Evolutionary conservation across 371 early-diverging fungal species (phyloP).

Genomic region (Mortierella polycephala): DNA sequence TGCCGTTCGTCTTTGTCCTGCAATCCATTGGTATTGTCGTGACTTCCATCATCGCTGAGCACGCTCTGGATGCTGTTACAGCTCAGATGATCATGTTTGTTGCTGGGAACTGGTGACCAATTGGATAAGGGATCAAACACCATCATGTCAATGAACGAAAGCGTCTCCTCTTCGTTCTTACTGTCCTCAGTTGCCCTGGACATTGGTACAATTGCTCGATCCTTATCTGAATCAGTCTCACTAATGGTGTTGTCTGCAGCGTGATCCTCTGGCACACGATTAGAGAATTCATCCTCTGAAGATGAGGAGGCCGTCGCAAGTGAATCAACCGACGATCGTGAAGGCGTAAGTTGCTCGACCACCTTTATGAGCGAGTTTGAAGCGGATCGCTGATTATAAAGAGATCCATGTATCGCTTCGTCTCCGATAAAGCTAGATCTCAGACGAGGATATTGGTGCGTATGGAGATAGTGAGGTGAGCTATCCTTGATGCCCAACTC

Average conservation of each 20-base stretch:
- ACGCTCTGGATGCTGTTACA: not conserved
- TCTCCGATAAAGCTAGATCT: constrained; percentile 33
- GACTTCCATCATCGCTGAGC: not conserved
- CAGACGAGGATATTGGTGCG: constrained; percentile 15
- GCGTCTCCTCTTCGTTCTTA: not conserved
- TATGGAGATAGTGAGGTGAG: constrained; percentile 9
- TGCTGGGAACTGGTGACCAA: not conserved
- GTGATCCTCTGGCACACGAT: not conserved
- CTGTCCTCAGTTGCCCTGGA: not conserved
- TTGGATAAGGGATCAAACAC: no score
- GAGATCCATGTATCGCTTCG: constrained; percentile 7
- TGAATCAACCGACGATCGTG: constrained; percentile 11
- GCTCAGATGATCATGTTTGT: not conserved
- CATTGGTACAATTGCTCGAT: constrained; percentile 2
- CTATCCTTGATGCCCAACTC: constrained; percentile 24
- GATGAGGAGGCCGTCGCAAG: constrained; percentile 17
- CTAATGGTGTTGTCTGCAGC: not conserved
- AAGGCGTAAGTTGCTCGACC: constrained; percentile 6
- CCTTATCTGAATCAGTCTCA: not conserved
- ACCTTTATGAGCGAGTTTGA: constrained; percentile 12
- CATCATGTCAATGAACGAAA: constrained; percentile 20
- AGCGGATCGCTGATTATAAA: constrained; percentile 10
- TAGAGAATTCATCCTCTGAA: not conserved
- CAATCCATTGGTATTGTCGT: not conserved
- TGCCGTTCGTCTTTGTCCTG: not conserved